These are phyloP conservation scores for Mycena leptocephala DNA, from an alignment of 768 basidiomycete genomes.

Conservation along the genomic window DNA sequence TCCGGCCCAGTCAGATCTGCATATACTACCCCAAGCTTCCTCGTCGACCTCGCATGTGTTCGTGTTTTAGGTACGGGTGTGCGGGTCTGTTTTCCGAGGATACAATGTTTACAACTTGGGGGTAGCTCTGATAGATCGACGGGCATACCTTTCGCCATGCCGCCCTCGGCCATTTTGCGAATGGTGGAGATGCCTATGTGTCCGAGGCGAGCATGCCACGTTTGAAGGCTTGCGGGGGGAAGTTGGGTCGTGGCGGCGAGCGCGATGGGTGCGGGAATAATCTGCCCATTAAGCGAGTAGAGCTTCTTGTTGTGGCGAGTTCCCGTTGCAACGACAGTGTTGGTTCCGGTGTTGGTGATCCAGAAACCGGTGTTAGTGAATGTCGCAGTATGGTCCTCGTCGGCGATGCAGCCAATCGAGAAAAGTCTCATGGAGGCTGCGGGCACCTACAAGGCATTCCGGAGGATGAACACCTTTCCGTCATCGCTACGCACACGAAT, in stretches of 20 bases:
- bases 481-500: no score
- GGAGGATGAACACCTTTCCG: no score
- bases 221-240: constrained; percentile 2
- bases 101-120: constrained; percentile 33
- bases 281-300: background rate
- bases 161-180: constrained; percentile 16
- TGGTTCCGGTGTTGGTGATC: background rate
- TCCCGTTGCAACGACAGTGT: constrained; percentile 3
- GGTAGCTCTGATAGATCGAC: constrained; percentile 28
- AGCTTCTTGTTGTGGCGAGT: background rate
- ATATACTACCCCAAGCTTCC: constrained; percentile 28
- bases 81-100: constrained; percentile 34
- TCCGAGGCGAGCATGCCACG: constrained; percentile 38
- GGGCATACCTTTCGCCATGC: constrained; percentile 35
- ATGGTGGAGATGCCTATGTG: constrained; percentile 34
- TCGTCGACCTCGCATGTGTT: background rate
- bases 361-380: constrained; percentile 18
- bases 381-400: background rate
- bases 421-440: no score
- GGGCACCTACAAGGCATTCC: no score
- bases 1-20: constrained; percentile 35
- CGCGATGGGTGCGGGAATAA: background rate
- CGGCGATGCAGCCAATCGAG: constrained; percentile 31
- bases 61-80: constrained; percentile 29
- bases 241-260: background rate